Conservation (phyloP, 2,329 filamentous ascomycete species). For the Aspergillus pseudoviridinutans region DNA sequence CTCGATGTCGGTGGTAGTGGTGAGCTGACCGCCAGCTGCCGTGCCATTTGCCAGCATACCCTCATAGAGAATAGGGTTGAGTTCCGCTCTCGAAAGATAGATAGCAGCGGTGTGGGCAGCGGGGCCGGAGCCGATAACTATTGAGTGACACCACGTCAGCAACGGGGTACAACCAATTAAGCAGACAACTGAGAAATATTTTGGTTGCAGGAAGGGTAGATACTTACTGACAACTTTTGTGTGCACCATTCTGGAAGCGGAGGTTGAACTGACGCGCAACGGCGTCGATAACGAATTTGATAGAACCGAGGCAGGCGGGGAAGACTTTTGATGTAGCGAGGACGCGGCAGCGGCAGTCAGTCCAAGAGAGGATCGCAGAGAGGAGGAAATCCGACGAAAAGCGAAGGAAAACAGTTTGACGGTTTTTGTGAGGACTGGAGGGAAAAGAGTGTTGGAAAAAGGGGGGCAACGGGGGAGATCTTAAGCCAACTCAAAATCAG, state of each 20-base stretch:
- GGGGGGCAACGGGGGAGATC: conserved; percentile 14
- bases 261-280: conserved; percentile 38
- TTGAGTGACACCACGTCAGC: conserved; percentile 13
- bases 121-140: conserved; percentile 87
- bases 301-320: conserved; percentile 35
- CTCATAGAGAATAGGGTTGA: conserved; percentile 94
- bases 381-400: conserved; percentile 61
- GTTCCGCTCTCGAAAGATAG: conserved; percentile 89
- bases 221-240: conserved; percentile 82
- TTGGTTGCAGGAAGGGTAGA: not conserved
- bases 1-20: conserved; percentile 96
- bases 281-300: conserved; percentile 35
- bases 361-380: conserved; percentile 69
- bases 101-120: conserved; percentile 96
- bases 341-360: conserved; percentile 71
- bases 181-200: conserved; percentile 10
- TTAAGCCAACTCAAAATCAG: conserved; percentile 3
- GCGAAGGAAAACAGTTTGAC: conserved; percentile 91
- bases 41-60: conserved; percentile 97
- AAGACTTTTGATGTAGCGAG: conserved; percentile 59
- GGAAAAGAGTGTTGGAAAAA: conserved; percentile 10
- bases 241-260: conserved; percentile 67
- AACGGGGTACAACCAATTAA: conserved; percentile 8
- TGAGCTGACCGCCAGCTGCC: conserved; percentile 92
- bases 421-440: conserved; percentile 36